These are phyloP conservation scores for Fragaria vesca DNA, from an alignment of 306 rosid genomes.

Conservation along the genomic window DNA sequence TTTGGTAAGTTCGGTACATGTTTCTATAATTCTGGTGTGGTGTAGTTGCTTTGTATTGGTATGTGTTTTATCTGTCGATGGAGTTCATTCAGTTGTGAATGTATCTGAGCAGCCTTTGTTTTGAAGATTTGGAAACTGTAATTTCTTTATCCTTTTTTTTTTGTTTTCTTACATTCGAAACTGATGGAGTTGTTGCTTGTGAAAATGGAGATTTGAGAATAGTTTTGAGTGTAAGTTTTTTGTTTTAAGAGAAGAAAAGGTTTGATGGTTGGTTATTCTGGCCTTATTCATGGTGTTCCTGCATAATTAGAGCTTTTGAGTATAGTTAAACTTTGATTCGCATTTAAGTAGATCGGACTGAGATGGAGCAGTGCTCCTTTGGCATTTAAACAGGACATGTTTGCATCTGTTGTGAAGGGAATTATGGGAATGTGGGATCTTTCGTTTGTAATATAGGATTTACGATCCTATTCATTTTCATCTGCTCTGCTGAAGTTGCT, in stretches of 20 bases:
- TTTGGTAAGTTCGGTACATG: conserved; percentile 49
- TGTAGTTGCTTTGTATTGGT: not conserved
- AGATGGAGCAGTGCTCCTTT: not conserved
- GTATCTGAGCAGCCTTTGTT: not conserved
- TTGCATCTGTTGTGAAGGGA: not conserved
- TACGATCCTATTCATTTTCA: not conserved
- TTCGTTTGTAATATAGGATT: not conserved
- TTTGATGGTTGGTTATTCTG: not conserved
- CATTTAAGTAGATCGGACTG: not conserved
- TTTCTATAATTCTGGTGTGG: not conserved
- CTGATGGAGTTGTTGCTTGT: not conserved
- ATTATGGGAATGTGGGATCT: not conserved
- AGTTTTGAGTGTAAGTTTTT: not conserved
- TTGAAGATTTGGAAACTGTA: not conserved
- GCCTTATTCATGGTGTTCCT: not conserved
- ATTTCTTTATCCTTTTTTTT: not conserved
- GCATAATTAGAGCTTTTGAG: not conserved
- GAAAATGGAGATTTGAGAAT: not conserved
- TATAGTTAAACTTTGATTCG: not conserved
- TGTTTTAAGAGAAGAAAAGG: not conserved
- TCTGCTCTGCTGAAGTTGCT: not conserved
- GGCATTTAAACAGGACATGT: not conserved
- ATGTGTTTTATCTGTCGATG: not conserved
- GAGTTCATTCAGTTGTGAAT: conserved; percentile 2
- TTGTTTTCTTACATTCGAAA: not conserved